Evolutionary conservation across 73 alveolate genomes (phyloP).

Genomic region (Paramecium pentaurelia): DNA sequence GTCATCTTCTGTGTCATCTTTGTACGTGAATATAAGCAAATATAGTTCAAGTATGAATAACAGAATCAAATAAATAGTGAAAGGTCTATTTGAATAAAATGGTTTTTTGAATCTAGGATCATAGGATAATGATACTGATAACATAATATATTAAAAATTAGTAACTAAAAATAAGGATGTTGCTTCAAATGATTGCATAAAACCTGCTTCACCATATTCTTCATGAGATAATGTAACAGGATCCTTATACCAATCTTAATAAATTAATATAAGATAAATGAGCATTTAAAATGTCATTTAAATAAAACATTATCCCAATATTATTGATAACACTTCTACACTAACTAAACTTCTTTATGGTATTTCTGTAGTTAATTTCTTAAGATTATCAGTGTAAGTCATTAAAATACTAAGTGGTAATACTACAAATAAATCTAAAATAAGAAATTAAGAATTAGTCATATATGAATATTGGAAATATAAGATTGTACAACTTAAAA

Average conservation of each 20-base stretch:
- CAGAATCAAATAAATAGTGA: neutral
- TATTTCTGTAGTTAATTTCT: neutral
- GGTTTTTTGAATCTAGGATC: constrained; percentile 10
- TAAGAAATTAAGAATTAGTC: constrained; percentile 23
- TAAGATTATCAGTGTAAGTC: neutral
- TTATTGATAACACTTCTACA: neutral
- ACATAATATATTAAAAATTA: neutral
- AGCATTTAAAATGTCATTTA: neutral
- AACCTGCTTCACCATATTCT: constrained; percentile 4
- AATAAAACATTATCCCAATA: neutral
- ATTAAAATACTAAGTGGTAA: constrained; percentile 23
- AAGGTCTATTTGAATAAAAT: neutral
- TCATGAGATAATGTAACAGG: neutral
- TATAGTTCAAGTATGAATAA: neutral
- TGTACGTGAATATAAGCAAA: neutral
- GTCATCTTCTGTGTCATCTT: constrained; percentile 30
- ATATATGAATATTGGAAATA: constrained; percentile 16
- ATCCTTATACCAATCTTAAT: neutral
- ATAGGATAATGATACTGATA: neutral
- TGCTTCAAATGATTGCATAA: constrained; percentile 10
- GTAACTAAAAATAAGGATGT: constrained; percentile 14
- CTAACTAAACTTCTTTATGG: neutral
- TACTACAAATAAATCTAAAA: constrained; percentile 17
- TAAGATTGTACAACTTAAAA: constrained; percentile 28
- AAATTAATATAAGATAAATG: neutral